These are phyloP conservation scores for Penicillium brasilianum DNA, from an alignment of 2,329 filamentous ascomycete genomes.

Conservation along the genomic window DNA sequence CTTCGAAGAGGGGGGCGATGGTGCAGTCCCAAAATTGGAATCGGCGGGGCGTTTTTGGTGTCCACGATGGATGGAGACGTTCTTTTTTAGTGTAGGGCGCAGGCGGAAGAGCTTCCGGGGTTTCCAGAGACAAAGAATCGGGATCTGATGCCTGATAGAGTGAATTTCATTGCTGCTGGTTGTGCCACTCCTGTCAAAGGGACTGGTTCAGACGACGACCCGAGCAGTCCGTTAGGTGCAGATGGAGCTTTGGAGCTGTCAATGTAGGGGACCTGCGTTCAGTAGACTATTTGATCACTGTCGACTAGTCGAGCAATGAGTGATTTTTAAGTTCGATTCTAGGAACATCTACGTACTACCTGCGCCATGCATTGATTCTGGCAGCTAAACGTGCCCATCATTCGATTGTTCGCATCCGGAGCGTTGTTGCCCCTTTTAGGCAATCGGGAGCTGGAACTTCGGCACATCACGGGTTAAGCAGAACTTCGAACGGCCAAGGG, in stretches of 20 bases:
- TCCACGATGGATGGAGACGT: background rate
- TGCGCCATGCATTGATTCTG: background rate
- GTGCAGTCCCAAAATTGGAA: slow-evolving; percentile 5
- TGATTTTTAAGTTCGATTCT: background rate
- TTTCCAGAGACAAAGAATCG: slow-evolving; percentile 23
- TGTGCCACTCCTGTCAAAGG: slow-evolving; percentile 13
- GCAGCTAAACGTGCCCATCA: background rate
- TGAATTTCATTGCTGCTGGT: background rate
- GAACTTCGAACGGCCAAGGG: background rate
- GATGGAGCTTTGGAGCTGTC: slow-evolving; percentile 3
- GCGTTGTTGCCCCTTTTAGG: background rate
- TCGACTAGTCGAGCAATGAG: background rate
- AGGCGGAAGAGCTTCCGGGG: slow-evolving; percentile 17
- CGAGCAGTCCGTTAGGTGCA: slow-evolving; percentile 15
- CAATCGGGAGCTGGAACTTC: background rate
- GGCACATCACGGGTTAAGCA: slow-evolving; percentile 5
- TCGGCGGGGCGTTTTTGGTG: background rate
- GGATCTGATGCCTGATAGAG: slow-evolving; percentile 14
- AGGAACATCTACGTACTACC: background rate
- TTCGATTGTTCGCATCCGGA: background rate
- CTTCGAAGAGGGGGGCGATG: background rate
- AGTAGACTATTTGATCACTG: background rate
- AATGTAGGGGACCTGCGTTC: background rate
- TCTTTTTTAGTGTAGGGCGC: slow-evolving; percentile 1
- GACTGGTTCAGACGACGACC: background rate